phyloP scores from a whole-genome alignment of 116 monocot genomes.

The Zostera marina region DNA sequence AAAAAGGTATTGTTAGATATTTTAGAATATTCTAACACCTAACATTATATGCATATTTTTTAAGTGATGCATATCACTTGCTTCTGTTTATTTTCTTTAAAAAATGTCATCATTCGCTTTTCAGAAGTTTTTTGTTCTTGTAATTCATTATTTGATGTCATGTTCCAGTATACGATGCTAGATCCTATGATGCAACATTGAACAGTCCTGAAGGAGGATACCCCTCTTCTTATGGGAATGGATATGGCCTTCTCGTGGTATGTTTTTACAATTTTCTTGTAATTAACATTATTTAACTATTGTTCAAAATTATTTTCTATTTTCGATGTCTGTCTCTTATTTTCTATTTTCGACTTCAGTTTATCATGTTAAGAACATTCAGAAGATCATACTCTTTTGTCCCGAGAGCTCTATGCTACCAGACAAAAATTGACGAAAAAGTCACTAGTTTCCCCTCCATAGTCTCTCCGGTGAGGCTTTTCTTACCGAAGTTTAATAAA shows the following conservation, averaged over 20 bases:
- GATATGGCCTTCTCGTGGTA: constrained; percentile 34
- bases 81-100: neutral
- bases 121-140: neutral
- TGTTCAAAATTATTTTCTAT: neutral
- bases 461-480: too few species aligned
- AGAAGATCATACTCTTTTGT: neutral
- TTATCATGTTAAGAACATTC: too few species aligned
- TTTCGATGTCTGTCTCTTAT: neutral
- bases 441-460: too few species aligned
- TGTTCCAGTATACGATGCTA: constrained; percentile 2
- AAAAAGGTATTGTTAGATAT: too few species aligned
- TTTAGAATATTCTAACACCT: too few species aligned
- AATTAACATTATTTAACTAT: neutral
- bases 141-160: neutral
- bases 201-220: constrained; percentile 36
- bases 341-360: neutral
- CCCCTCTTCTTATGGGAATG: constrained; percentile 34
- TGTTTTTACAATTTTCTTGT: neutral
- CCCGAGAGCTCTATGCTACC: too few species aligned
- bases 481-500: too few species aligned
- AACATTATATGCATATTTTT: neutral
- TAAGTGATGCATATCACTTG: too few species aligned
- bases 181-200: constrained; percentile 3
- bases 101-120: neutral
- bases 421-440: too few species aligned